Base-by-base conservation (phyloP, 768 basidiomycete genomes). In the Lactarius hengduanensis region DNA sequence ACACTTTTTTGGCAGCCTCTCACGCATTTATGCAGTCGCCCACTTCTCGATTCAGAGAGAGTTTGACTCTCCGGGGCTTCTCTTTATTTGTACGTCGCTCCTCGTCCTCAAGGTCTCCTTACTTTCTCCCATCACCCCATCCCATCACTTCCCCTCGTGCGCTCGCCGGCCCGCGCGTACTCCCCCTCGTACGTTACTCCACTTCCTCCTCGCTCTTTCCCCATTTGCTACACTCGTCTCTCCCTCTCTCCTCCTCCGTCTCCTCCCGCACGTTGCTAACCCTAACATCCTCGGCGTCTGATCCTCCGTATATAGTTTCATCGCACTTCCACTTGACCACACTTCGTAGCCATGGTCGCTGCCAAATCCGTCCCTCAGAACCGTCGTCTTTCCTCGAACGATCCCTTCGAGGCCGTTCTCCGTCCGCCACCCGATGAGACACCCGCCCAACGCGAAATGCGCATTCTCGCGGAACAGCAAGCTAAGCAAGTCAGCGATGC, bases 341-440 rank as follows among this genome's bases (percentile, higher is more conserved):
- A 15, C 22, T 16, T 43, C 20, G 38, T 62, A 36, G n/a, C 47
- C 63, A 70, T 70, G 69, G 57, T 68, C 20, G 57, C 66, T 15
- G 56, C 60, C 26, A 64, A 45, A 18, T 67, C 65, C 2, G 26
- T 69, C 9, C 65, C 61, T n/a, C 57, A 61, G 40, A 62, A 65
- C 28, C 50, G 41, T 5, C 77, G 76, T 34, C 76, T 78, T 71
- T 80, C 82, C 34, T 75, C 82, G 65, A 88, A 89, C 36, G 91
- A 91, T 77, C 92, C 91, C 53, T 83, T 94, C 72, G 78, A 84
- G 62, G 85, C 79, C 62, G 85, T 83, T 36, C 81, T 92, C 54
- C 82, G 81, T 26, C 91, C 92, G 5, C 92, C 92, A 8, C 79
- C 80, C 40, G 79, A 91, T 76, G 92, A 94, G 77, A 85, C 91